Evolutionary conservation across 2,329 filamentous ascomycete species (phyloP).

Genomic region (Ciborinia camelliae): DNA sequence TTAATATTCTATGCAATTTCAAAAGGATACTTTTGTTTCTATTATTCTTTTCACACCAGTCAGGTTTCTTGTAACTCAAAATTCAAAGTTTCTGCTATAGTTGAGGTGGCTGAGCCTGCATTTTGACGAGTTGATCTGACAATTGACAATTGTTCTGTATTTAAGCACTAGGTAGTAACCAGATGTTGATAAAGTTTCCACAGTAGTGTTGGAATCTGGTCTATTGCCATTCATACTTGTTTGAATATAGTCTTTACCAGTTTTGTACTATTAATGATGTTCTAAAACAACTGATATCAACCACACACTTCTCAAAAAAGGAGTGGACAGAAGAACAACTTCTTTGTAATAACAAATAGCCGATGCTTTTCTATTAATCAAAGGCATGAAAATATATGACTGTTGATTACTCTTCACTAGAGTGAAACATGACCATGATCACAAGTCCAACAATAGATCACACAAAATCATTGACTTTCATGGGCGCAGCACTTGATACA

Average conservation of each 20-base stretch:
- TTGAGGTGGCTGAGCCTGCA: accelerated
- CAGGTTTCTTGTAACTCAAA: neutral
- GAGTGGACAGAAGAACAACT: too few species aligned
- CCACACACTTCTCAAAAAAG: too few species aligned
- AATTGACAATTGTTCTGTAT: too few species aligned
- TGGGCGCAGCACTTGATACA: neutral
- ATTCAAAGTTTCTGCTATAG: neutral
- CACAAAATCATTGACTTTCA: neutral
- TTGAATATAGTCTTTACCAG: too few species aligned
- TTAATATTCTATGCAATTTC: neutral
- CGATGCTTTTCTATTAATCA: neutral
- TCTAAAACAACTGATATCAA: too few species aligned
- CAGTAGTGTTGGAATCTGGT: too few species aligned
- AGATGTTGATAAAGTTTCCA: too few species aligned
- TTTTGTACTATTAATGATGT: too few species aligned
- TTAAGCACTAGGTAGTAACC: too few species aligned
- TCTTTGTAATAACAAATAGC: neutral
- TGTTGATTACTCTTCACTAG: neutral
- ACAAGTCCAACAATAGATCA: neutral
- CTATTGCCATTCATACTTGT: too few species aligned
- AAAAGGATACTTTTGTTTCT: neutral
- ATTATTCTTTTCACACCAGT: neutral
- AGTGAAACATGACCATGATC: neutral
- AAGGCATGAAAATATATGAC: neutral
- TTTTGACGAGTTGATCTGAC: neutral